Evolutionary conservation across 1,139 yeast species (phyloP).

Genomic region (Suhomyces taliae): DNA sequence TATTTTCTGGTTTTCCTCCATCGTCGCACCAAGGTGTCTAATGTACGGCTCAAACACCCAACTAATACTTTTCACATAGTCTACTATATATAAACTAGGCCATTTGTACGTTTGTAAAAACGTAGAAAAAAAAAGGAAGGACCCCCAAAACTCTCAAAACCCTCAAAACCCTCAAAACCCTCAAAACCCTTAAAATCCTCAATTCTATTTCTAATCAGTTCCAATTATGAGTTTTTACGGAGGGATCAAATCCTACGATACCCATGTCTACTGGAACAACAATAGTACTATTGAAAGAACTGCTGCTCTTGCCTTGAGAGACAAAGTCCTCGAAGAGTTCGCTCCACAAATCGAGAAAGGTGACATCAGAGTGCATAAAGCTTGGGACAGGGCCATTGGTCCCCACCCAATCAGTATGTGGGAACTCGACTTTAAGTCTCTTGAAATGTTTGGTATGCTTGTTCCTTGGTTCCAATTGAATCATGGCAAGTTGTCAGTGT

Average conservation of each 20-base stretch:
- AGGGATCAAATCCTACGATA: slow-evolving; percentile 44
- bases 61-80: too few relatives aligned
- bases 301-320: slow-evolving; percentile 41
- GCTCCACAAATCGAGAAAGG: slow-evolving; percentile 45
- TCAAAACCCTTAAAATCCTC: too few relatives aligned
- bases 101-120: too few relatives aligned
- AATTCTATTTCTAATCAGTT: too few relatives aligned
- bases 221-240: slow-evolving; percentile 27
- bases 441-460: slow-evolving; percentile 25
- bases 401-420: slow-evolving; percentile 56
- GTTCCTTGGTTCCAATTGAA: slow-evolving; percentile 46
- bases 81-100: too few relatives aligned
- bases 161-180: too few relatives aligned
- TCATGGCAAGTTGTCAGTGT: slow-evolving; percentile 52
- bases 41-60: too few relatives aligned
- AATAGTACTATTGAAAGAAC: slow-evolving; percentile 33
- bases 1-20: too few relatives aligned
- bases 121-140: too few relatives aligned
- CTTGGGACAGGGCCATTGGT: slow-evolving; percentile 55
- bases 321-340: slow-evolving; percentile 43
- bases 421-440: slow-evolving; percentile 40
- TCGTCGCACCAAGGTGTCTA: too few relatives aligned
- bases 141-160: too few relatives aligned
- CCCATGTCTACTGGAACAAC: slow-evolving; percentile 56
- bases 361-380: slow-evolving; percentile 42